Percentiles rank a stretch among this genome's conserved stretches.
These are phyloP conservation scores for Zea luxurians DNA, from an alignment of 176 grass and related monocot genomes.

Conservation along the genomic window DNA sequence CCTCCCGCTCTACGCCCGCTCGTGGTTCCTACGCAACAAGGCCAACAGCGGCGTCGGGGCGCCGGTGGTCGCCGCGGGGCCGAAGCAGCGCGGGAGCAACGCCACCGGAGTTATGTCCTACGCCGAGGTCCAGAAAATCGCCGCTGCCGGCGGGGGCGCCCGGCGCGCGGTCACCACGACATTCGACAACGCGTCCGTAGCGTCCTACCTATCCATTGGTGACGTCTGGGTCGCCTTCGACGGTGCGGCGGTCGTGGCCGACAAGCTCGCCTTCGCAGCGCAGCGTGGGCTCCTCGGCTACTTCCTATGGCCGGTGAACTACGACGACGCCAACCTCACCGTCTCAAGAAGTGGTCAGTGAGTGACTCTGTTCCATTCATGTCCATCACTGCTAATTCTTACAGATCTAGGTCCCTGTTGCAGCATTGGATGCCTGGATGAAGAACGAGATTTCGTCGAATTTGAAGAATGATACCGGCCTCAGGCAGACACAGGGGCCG, in stretches of 20 bases:
- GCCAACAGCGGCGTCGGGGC: conserved; percentile 55
- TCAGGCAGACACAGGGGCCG: conserved; percentile 40
- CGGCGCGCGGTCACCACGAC: conserved; percentile 20
- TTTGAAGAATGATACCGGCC: conserved; percentile 38
- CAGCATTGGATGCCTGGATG: conserved; percentile 64
- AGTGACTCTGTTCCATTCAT: conserved; percentile 1
- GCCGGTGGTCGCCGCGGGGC: conserved; percentile 57
- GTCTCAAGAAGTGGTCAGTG: conserved; percentile 64
- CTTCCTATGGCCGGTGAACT: conserved; percentile 86
- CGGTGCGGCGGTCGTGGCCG: conserved; percentile 53
- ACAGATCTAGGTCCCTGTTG: not conserved
- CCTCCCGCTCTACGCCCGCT: conserved; percentile 66
- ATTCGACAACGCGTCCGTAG: conserved; percentile 62
- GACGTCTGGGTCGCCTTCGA: conserved; percentile 88
- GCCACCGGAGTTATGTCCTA: conserved; percentile 68
- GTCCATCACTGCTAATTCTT: not conserved
- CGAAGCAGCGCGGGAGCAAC: conserved; percentile 67
- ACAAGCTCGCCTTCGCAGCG: conserved; percentile 70
- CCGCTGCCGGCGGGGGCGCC: not conserved
- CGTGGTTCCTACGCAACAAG: conserved; percentile 83
- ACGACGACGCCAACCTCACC: conserved; percentile 65
- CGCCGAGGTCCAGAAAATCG: conserved; percentile 64
- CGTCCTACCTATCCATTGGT: conserved; percentile 58
- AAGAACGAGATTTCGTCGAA: conserved; percentile 35
- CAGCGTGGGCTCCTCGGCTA: conserved; percentile 53